Evolutionary conservation across 306 rosid species (phyloP), one percentile per base, ranked within the genome.

Genomic region (Citrullus colocynthis): DNA sequence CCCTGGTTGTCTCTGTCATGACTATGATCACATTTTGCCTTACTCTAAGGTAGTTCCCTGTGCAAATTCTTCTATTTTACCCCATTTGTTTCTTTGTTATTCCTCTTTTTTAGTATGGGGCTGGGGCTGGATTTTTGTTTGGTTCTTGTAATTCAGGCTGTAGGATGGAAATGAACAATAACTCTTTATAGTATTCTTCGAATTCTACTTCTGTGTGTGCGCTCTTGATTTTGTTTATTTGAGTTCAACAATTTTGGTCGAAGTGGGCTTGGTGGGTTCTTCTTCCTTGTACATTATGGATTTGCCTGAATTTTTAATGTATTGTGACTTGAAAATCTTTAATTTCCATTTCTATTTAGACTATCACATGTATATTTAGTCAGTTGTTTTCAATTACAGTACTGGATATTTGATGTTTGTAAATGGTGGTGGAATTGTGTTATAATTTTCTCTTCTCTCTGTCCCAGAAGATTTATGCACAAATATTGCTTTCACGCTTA

Each of bases 1-100:
- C 81, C 84, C 98, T 0, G 98, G 99, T 45, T 90, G 97, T 75
- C 88, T 95, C 34, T 95, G 99, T 62, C 98, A 91, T 55, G 98
- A 91, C 66, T 96, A 91, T 57, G 98, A 96, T 79, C 98, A 92
- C 85, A 87, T 92, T 79, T 28, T 92, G 39, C 98, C 97, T 61
- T 96, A 87, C 77, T 89, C 99, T 15, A 96, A 96, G 99, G 98
- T 92, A 56, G 8, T 42, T 20, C 30, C 9, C 4, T 70, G 13
- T 20, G 2, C 57, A 6, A 5, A 42, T 70, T 70, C 39, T 70
- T 6, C 20, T 44, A 24, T 20, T 37, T 69, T 69, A 8, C 0
- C 8, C 39, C 39, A 5, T 36, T 3, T 21, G n/a, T 75, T 78
- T 39, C 9, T 0, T 32, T 10, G 39, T 57, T 61, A 8, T 55